Conservation (phyloP, 2,329 filamentous ascomycete genomes). For the Penicillium sp. region DNA sequence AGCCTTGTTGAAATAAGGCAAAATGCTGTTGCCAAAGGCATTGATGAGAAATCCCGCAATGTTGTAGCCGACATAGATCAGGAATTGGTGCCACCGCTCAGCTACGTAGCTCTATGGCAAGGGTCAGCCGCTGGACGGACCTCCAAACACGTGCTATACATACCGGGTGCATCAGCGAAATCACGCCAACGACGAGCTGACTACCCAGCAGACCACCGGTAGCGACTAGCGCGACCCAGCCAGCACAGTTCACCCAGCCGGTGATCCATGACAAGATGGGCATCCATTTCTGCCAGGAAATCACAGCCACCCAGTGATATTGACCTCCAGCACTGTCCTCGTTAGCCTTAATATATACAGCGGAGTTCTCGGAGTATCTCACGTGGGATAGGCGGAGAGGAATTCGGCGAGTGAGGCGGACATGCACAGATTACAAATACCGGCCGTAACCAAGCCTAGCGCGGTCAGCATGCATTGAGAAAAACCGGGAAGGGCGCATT, state of each 20-base stretch:
- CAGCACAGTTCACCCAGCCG: conserved; percentile 69
- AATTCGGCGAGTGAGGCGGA: conserved; percentile 72
- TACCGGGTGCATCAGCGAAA: conserved; percentile 60
- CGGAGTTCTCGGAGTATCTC: conserved; percentile 9
- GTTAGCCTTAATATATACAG: conserved; percentile 10
- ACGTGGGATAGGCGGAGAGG: conserved; percentile 62
- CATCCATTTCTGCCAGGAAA: conserved; percentile 62
- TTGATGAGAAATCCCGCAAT: conserved; percentile 64
- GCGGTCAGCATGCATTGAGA: conserved; percentile 1
- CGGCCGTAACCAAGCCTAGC: conserved; percentile 54
- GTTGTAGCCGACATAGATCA: conserved; percentile 69
- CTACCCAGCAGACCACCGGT: conserved; percentile 68
- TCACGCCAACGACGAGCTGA: conserved; percentile 66
- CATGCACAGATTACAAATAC: conserved; percentile 69
- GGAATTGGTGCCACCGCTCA: conserved; percentile 70
- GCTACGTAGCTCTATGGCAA: conserved; percentile 47
- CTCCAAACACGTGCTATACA: neutral
- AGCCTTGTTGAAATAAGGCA: conserved; percentile 67
- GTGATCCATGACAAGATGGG: conserved; percentile 68
- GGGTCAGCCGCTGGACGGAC: neutral
- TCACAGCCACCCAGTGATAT: conserved; percentile 69
- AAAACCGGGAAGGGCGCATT: conserved; percentile 3
- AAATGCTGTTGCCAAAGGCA: conserved; percentile 60
- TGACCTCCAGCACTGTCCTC: conserved; percentile 55
- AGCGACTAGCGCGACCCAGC: conserved; percentile 68